phyloP scores from a whole-genome alignment of 331 rosid species.

The Malus hybrid region DNA sequence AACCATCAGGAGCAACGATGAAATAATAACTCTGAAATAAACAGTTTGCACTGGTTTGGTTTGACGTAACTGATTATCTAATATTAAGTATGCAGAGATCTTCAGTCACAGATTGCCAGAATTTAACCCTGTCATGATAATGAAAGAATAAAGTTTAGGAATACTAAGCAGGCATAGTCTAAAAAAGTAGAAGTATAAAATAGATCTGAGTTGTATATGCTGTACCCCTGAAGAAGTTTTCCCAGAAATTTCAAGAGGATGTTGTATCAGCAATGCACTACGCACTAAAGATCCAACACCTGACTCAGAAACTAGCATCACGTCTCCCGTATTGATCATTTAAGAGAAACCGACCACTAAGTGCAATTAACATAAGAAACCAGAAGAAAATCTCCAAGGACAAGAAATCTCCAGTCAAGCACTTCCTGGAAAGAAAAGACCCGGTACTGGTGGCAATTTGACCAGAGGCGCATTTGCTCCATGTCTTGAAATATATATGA shows the following conservation, averaged over 20 bases:
- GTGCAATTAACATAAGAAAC: constrained; percentile 97
- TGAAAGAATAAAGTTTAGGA: background rate
- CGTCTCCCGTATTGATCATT: constrained; percentile 73
- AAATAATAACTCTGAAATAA: constrained; percentile 28
- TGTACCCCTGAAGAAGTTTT: constrained; percentile 60
- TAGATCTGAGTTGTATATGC: background rate
- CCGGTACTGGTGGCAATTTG: constrained; percentile 73
- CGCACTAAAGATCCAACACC: constrained; percentile 85
- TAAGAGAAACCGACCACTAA: constrained; percentile 58
- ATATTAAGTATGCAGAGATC: constrained; percentile 40
- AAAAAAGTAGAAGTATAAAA: background rate
- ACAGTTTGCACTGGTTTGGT: constrained; percentile 37
- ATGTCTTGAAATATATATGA: constrained; percentile 46
- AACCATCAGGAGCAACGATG: constrained; percentile 41
- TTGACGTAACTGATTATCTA: constrained; percentile 34
- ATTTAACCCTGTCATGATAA: constrained; percentile 49
- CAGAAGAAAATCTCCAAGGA: constrained; percentile 85
- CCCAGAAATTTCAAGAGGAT: constrained; percentile 45
- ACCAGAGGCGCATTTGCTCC: constrained; percentile 65
- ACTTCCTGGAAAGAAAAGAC: constrained; percentile 94
- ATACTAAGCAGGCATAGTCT: background rate
- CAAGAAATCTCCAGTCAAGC: constrained; percentile 89
- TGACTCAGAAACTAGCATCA: constrained; percentile 73
- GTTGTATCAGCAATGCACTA: constrained; percentile 76
- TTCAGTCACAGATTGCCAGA: constrained; percentile 39